These are phyloP conservation scores for Leptomonas seymouri DNA, from an alignment of 208 protist species.

Conservation along the genomic window DNA sequence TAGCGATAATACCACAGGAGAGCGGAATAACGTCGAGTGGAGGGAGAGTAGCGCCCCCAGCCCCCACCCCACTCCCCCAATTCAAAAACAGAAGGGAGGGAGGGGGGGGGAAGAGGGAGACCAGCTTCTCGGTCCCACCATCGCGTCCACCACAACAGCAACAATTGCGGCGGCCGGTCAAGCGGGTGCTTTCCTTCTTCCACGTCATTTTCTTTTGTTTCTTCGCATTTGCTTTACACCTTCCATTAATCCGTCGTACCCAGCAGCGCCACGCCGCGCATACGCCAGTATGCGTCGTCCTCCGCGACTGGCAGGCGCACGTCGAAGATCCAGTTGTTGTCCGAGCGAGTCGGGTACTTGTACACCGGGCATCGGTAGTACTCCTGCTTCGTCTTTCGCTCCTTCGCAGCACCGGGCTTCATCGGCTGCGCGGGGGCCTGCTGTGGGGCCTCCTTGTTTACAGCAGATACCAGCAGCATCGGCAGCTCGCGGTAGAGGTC, in stretches of 20 bases:
- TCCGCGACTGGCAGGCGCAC: slow-evolving; percentile 95
- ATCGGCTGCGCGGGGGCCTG: slow-evolving; percentile 42
- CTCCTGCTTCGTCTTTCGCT: slow-evolving; percentile 89
- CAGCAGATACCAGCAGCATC: slow-evolving; percentile 95
- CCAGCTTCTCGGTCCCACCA: background rate
- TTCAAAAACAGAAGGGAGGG: too few relatives aligned
- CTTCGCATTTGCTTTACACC: slow-evolving; percentile 7
- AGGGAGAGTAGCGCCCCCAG: too few relatives aligned
- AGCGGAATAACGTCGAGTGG: too few relatives aligned
- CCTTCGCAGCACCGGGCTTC: slow-evolving; percentile 77
- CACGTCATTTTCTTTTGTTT: background rate
- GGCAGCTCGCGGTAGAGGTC: slow-evolving; percentile 96
- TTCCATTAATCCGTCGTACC: slow-evolving; percentile 76
- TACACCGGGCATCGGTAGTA: slow-evolving; percentile 98
- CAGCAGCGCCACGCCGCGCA: slow-evolving; percentile 95
- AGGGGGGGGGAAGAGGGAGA: too few relatives aligned
- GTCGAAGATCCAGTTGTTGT: slow-evolving; percentile 97
- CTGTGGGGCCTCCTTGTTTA: slow-evolving; percentile 88
- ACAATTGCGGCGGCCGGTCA: background rate
- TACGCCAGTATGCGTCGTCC: slow-evolving; percentile 96
- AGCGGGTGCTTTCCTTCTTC: background rate
- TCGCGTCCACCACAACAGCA: slow-evolving; percentile 6
- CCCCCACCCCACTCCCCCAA: too few relatives aligned
- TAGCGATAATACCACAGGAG: too few relatives aligned
- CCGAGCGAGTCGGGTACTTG: slow-evolving; percentile 95